These are phyloP conservation scores for Ascochyta rabiei DNA, from an alignment of 2,329 filamentous ascomycete species.

Conservation along the genomic window DNA sequence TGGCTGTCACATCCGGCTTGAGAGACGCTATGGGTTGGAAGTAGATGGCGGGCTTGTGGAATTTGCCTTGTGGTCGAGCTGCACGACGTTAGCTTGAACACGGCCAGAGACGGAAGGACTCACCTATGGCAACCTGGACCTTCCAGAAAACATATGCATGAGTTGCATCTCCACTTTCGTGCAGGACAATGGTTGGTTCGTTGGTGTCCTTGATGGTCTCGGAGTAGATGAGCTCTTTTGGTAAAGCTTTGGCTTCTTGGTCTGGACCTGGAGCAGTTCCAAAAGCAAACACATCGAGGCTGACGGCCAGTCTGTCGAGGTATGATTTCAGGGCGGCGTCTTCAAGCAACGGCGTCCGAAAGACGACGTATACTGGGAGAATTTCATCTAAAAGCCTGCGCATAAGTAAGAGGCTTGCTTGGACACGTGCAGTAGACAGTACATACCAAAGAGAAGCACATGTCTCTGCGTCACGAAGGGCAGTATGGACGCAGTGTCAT, in stretches of 20 bases:
- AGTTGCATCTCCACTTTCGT: slow-evolving; percentile 30
- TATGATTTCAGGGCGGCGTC: slow-evolving; percentile 64
- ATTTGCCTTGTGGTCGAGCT: slow-evolving; percentile 61
- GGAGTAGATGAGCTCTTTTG: slow-evolving; percentile 65
- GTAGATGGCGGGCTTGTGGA: slow-evolving; percentile 69
- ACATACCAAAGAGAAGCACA: slow-evolving; percentile 74
- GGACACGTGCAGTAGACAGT: slow-evolving; percentile 41
- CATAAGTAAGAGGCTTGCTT: slow-evolving; percentile 58
- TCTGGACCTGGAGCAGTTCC: slow-evolving; percentile 54
- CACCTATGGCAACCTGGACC: slow-evolving; percentile 46
- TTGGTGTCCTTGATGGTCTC: slow-evolving; percentile 41
- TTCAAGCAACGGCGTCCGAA: slow-evolving; percentile 67
- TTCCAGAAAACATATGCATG: slow-evolving; percentile 50
- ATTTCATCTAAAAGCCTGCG: slow-evolving; percentile 70
- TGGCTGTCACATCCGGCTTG: slow-evolving; percentile 57
- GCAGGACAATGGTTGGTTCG: slow-evolving; percentile 39
- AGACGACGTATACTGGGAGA: slow-evolving; percentile 69
- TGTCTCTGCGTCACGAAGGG: slow-evolving; percentile 67
- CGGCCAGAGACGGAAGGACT: not conserved
- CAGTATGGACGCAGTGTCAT: slow-evolving; percentile 55
- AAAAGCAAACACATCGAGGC: slow-evolving; percentile 69
- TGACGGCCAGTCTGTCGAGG: slow-evolving; percentile 67
- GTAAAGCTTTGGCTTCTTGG: slow-evolving; percentile 43
- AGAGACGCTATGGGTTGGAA: slow-evolving; percentile 64
- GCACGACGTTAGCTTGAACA: slow-evolving; percentile 13